These are phyloP conservation scores for Coprinopsis cinerea DNA, from an alignment of 768 basidiomycete genomes.

Conservation along the genomic window DNA sequence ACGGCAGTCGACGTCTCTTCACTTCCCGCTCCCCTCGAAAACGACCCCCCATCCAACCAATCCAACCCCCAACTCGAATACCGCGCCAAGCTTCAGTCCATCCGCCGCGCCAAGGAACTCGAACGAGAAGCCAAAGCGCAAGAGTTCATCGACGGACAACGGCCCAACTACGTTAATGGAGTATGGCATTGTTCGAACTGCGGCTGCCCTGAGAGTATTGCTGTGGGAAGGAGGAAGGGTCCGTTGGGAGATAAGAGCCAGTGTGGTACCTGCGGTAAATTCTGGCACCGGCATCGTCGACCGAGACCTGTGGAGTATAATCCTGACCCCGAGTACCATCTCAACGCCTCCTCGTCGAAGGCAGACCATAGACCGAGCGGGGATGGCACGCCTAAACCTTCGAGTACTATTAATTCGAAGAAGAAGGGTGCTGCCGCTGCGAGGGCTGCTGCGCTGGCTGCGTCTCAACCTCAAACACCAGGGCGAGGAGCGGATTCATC, in stretches of 20 bases:
- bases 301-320: conserved; percentile 80
- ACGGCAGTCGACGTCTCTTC: conserved; percentile 59
- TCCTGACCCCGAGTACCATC: conserved; percentile 67
- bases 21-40: conserved; percentile 55
- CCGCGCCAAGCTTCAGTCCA: conserved; percentile 36
- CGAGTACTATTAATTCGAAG: conserved; percentile 29
- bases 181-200: conserved; percentile 96
- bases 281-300: conserved; percentile 81
- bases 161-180: conserved; percentile 75
- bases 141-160: conserved; percentile 79
- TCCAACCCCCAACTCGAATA: conserved; percentile 33
- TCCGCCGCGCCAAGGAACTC: conserved; percentile 65
- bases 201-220: conserved; percentile 83
- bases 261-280: conserved; percentile 91
- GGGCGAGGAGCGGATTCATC: conserved; percentile 29
- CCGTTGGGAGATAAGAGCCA: conserved; percentile 86
- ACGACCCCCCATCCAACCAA: conserved; percentile 42
- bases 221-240: conserved; percentile 82
- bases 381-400: no score
- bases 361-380: no score
- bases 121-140: conserved; percentile 81
- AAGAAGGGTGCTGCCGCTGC: conserved; percentile 55
- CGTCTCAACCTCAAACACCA: conserved; percentile 34
- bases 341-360: no score
- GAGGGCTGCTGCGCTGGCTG: conserved; percentile 43